Evolutionary conservation across 805 yeast genomes (phyloP).

Genomic region (Spathaspora passalidarum): DNA sequence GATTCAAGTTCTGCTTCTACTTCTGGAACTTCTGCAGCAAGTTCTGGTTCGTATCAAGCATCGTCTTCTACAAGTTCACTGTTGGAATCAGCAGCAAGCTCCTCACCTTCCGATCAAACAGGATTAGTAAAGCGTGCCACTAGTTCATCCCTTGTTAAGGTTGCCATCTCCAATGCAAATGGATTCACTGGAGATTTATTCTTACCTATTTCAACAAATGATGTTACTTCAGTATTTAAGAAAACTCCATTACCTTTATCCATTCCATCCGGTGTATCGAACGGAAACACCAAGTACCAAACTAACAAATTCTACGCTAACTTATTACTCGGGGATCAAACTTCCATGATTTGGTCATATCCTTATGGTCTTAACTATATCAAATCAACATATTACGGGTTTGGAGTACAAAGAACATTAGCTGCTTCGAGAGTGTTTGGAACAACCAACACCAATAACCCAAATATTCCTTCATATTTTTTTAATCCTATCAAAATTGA

Average conservation of each 20-base stretch:
- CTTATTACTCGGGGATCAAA: constrained; percentile 49
- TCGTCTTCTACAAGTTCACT: too few species aligned
- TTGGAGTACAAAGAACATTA: constrained; percentile 60
- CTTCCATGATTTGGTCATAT: constrained; percentile 54
- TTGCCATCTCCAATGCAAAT: constrained; percentile 5
- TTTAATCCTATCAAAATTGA: constrained; percentile 55
- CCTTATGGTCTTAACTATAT: constrained; percentile 64
- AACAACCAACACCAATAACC: constrained; percentile 45
- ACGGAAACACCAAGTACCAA: constrained; percentile 45
- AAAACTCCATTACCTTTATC: constrained; percentile 43
- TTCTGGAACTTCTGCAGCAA: background rate
- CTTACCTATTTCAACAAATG: constrained; percentile 35
- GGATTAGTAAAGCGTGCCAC: constrained; percentile 4
- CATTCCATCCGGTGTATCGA: constrained; percentile 46
- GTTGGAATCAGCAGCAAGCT: background rate
- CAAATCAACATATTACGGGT: constrained; percentile 44
- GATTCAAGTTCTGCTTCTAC: background rate
- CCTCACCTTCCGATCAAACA: background rate
- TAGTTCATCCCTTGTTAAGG: background rate
- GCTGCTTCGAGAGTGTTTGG: constrained; percentile 43
- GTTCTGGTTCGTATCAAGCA: background rate
- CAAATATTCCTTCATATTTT: constrained; percentile 45
- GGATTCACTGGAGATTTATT: constrained; percentile 42
- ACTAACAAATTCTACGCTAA: constrained; percentile 80
- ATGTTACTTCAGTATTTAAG: constrained; percentile 38